A percentile compares a stretch with the other conserved stretches of the same genome.
phyloP scores from a whole-genome alignment of 228 moss, liverwort and hornwort genomes.

The Sphagnum magellanicum region DNA sequence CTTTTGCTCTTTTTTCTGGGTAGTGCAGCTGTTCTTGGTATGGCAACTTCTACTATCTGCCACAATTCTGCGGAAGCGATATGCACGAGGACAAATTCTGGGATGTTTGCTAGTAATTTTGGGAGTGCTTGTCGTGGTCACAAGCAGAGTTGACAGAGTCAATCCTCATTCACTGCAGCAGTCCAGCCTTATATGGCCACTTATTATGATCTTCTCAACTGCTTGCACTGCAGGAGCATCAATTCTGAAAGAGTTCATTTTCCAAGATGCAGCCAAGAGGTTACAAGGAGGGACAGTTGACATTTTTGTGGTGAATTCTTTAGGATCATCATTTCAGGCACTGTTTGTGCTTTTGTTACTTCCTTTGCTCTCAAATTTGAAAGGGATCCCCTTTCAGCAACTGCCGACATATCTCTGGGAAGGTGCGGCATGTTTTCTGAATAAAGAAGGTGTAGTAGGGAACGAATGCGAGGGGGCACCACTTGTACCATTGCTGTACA shows the following conservation, averaged over 20 bases:
- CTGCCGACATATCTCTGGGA: conserved; percentile 11
- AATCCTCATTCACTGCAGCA: conserved; percentile 6
- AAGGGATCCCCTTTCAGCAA: conserved; percentile 17
- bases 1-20: neutral
- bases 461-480: conserved; percentile 10
- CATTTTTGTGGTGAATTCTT: conserved; percentile 19
- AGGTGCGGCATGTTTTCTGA: conserved; percentile 15
- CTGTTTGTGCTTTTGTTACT: conserved; percentile 15
- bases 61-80: conserved; percentile 10
- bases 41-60: conserved; percentile 19
- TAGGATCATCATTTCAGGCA: conserved; percentile 13
- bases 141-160: conserved; percentile 7
- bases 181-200: conserved; percentile 14
- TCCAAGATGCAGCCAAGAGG: conserved; percentile 3
- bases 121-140: conserved; percentile 6
- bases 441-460: conserved; percentile 7
- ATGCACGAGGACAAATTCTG: conserved; percentile 8
- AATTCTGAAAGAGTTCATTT: conserved; percentile 13
- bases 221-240: conserved; percentile 15
- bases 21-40: conserved; percentile 7
- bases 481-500: conserved; percentile 10
- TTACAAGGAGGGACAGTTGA: conserved; percentile 8
- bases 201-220: conserved; percentile 12
- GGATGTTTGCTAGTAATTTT: conserved; percentile 12
- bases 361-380: conserved; percentile 11